Conservation (phyloP, 345 rosid species). For the Citrus sinensis region DVS_A1.0 CM039163.1:4390001-4390500, state of each 20-base stretch:
- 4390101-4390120: slow-evolving; percentile 88
- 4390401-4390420: background rate
- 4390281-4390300: no score
- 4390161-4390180: no score
- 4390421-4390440: background rate
- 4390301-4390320: no score
- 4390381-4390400: no score
- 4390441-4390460: slow-evolving; percentile 15
- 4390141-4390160: background rate
- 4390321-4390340: no score
- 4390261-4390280: no score
- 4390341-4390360: no score
- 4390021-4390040: slow-evolving; percentile 77
- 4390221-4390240: no score
- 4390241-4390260: no score
- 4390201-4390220: no score
- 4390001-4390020: slow-evolving; percentile 73
- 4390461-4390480: slow-evolving; percentile 88
- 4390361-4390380: no score
- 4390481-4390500: slow-evolving; percentile 90
- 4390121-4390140: slow-evolving; percentile 66
- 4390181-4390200: no score
- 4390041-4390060: slow-evolving; percentile 83
- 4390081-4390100: slow-evolving; percentile 73
- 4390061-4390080: slow-evolving; percentile 58